Conservation (phyloP, 1,284 basidiomycete species). For the Cutaneotrichosporon arboriforme region DNA sequence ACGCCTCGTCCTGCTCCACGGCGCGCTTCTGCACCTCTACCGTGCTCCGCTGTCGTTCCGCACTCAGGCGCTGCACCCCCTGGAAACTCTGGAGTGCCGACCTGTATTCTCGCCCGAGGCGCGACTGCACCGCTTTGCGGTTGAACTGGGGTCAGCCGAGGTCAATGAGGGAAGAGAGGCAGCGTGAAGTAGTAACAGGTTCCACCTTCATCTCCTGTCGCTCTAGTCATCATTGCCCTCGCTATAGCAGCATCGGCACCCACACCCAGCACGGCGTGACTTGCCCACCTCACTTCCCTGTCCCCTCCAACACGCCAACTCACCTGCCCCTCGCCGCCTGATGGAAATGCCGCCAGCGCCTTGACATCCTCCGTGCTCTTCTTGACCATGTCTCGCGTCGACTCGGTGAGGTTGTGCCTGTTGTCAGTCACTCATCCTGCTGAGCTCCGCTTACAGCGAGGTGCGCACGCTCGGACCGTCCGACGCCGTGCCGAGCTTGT, state of each 20-base stretch:
- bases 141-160: conserved; percentile 22
- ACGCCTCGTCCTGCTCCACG: conserved; percentile 36
- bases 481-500: conserved; percentile 74
- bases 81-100: conserved; percentile 86
- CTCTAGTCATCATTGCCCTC: too few species aligned
- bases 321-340: conserved; percentile 37
- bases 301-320: background rate
- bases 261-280: too few species aligned
- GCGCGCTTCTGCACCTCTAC: conserved; percentile 59
- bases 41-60: conserved; percentile 75
- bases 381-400: conserved; percentile 89
- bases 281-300: too few species aligned
- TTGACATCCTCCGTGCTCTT: conserved; percentile 88
- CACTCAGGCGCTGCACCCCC: conserved; percentile 80
- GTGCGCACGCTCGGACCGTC: conserved; percentile 64
- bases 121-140: conserved; percentile 59
- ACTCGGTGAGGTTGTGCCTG: conserved; percentile 76
- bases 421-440: background rate
- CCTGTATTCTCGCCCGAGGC: conserved; percentile 89
- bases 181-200: too few species aligned
- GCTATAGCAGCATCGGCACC: too few species aligned
- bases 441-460: conserved; percentile 36
- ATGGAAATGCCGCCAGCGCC: conserved; percentile 66
- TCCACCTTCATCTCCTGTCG: too few species aligned
- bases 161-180: background rate